Conservation (phyloP, 2,329 filamentous ascomycete species). For the Mycosphaerella sp. region DNA sequence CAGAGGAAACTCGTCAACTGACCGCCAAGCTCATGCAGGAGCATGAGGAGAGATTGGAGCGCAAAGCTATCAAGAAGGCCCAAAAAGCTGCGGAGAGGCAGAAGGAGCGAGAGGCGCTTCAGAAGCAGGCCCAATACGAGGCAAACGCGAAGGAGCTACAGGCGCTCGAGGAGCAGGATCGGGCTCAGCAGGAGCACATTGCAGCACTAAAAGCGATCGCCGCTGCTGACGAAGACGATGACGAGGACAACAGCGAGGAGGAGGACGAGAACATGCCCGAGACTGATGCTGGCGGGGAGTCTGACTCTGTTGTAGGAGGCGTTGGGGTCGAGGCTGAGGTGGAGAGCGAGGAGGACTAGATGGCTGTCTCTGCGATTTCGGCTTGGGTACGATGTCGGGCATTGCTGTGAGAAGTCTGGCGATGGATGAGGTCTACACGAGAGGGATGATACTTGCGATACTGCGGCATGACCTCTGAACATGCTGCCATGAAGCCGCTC, state of each 20-base stretch:
- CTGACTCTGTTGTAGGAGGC: constrained; percentile 3
- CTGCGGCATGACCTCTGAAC: neutral
- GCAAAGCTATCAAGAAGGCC: neutral
- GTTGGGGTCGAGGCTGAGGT: constrained; percentile 5
- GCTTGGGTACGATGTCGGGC: neutral
- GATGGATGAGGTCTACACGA: neutral
- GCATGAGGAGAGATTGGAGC: neutral
- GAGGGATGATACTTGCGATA: neutral
- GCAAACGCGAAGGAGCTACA: neutral
- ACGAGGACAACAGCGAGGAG: constrained; percentile 6
- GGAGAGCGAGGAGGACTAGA: constrained; percentile 17
- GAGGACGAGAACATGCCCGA: constrained; percentile 12
- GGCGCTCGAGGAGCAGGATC: constrained; percentile 5
- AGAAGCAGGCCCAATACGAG: neutral
- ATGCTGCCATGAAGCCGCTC: neutral
- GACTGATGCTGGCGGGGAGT: constrained; percentile 11
- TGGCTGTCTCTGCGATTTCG: neutral
- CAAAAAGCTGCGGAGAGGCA: neutral
- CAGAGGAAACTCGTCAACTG: neutral
- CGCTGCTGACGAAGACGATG: neutral
- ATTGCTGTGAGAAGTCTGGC: neutral
- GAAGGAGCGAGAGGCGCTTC: constrained; percentile 6
- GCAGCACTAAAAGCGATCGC: neutral
- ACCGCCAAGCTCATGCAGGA: neutral
- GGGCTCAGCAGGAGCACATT: constrained; percentile 15